These are phyloP conservation scores for Mycosphaerella sp. DNA, from an alignment of 2,329 filamentous ascomycete species.

Conservation along the genomic window DNA sequence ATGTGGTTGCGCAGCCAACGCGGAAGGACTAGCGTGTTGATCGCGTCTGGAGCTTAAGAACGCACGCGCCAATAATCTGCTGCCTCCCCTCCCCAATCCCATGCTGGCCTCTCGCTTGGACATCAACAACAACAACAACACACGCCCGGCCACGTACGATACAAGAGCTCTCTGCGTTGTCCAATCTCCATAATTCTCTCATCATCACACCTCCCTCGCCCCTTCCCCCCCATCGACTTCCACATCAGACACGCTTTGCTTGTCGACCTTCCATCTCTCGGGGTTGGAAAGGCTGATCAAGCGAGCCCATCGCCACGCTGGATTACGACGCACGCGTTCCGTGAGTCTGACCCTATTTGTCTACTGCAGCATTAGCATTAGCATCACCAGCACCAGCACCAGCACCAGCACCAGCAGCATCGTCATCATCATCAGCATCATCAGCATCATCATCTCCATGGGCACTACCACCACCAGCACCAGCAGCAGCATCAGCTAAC, in stretches of 20 bases:
- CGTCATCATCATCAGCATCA: not conserved
- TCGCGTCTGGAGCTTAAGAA: slow-evolving; percentile 2
- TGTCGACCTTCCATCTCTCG: slow-evolving; percentile 24
- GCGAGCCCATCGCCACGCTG: slow-evolving; percentile 81
- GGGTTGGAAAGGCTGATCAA: slow-evolving; percentile 58
- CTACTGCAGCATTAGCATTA: not conserved
- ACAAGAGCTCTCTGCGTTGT: not conserved
- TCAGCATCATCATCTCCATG: not conserved
- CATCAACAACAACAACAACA: not conserved
- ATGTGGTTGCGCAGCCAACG: not conserved
- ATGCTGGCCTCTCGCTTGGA: not conserved
- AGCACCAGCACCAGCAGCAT: not conserved
- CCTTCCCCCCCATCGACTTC: not conserved
- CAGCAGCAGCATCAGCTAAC: not conserved
- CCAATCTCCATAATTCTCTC: not conserved
- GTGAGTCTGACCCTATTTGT: slow-evolving; percentile 28
- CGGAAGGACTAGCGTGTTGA: slow-evolving; percentile 3
- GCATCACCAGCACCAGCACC: not conserved
- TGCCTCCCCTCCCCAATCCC: not conserved
- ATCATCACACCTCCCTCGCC: not conserved
- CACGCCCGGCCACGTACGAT: not conserved
- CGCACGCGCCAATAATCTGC: not conserved
- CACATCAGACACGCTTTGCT: slow-evolving; percentile 17
- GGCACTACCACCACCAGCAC: no score
- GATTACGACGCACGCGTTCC: slow-evolving; percentile 99